Evolutionary conservation across 768 basidiomycete genomes (phyloP), one percentile per base, ranked within the genome.

Genomic region (Cystobasidium tubakii): DNA sequence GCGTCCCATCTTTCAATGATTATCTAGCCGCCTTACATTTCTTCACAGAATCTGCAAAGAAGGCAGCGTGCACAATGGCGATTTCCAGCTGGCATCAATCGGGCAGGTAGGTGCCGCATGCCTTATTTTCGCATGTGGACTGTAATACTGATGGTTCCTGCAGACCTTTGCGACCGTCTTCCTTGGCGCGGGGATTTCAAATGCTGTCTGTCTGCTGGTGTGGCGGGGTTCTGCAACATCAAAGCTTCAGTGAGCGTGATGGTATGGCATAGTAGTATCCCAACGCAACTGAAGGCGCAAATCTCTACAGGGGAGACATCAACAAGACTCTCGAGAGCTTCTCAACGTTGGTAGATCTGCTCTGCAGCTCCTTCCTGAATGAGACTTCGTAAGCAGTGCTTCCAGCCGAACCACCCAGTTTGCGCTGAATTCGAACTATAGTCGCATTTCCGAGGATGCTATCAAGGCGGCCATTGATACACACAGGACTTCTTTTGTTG

Each of bases 401-500:
- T 29, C 25, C 7, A 76, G 86, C 88, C 67, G 85, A 85, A 0
- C 82, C 77, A 10, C 17, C 13, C 50, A 3, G 29, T 50, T 9
- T 60, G 6, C 29, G 13, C 25, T 34, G 21, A 53, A 21, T 21
- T 19, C 21, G 44, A 7, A 15, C 44, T 27, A 33, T 54, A 29
- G 36, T 21, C 21, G 15, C 0, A 25, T 71, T 33, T 76, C 42
- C 9, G 60, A 76, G 31, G 86, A 86, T 31, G 86, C 86, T 75
- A 84, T 97, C 62, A 87, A 89, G 75, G 85, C 85, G 23, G 94
- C 95, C 0, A 88, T 92, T 53, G 86, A 90, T 76, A 85, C 86
- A 57, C 95, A 98, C 77, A 91, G 95, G 76, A 86, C 87, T 43
- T 90, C 90, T 66, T 98, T 98, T 80, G 94, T 90, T 9, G 87